Conservation (phyloP, 2,329 filamentous ascomycete genomes). For the Biscogniauxia mediterranea region DNA sequence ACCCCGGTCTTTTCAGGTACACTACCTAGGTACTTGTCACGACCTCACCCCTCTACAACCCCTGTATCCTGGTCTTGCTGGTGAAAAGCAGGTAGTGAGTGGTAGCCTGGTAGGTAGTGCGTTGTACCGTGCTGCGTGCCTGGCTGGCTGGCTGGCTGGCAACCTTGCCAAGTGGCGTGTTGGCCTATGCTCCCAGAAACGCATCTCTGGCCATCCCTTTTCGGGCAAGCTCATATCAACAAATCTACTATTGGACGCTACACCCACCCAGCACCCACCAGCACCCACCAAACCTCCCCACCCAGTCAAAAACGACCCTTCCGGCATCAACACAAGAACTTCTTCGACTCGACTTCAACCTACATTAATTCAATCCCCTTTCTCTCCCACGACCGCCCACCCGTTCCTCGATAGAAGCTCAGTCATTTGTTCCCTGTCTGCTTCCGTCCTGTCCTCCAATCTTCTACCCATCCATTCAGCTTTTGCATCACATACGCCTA, state of each 20-base stretch:
- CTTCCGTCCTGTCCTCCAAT: conserved; percentile 20
- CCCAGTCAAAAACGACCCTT: conserved; percentile 23
- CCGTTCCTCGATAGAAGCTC: conserved; percentile 7
- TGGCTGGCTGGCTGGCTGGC: not conserved
- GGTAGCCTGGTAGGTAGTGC: too few relatives aligned
- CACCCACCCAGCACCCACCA: conserved; percentile 21
- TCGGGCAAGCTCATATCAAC: conserved; percentile 20
- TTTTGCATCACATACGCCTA: conserved; percentile 35
- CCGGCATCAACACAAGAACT: conserved; percentile 22
- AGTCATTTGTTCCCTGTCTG: conserved; percentile 16
- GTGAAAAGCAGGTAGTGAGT: not conserved
- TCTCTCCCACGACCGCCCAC: conserved; percentile 5
- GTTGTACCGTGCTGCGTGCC: not conserved
- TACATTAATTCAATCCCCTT: conserved; percentile 13
- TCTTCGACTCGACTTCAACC: conserved; percentile 21
- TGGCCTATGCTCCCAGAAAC: conserved; percentile 8
- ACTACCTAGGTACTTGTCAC: too few relatives aligned
- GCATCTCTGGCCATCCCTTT: conserved; percentile 8
- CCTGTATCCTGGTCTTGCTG: not conserved
- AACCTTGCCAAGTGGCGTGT: not conserved
- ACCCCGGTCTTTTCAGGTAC: not conserved
- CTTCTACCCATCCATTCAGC: conserved; percentile 28
- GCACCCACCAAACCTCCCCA: conserved; percentile 26
- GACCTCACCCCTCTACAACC: not conserved
- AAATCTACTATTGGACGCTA: conserved; percentile 24